A percentile compares a stretch with the other conserved stretches of the same genome.
Evolutionary conservation across 2,329 filamentous ascomycete species (phyloP).

Genomic region (Penicillium decumbens): DNA sequence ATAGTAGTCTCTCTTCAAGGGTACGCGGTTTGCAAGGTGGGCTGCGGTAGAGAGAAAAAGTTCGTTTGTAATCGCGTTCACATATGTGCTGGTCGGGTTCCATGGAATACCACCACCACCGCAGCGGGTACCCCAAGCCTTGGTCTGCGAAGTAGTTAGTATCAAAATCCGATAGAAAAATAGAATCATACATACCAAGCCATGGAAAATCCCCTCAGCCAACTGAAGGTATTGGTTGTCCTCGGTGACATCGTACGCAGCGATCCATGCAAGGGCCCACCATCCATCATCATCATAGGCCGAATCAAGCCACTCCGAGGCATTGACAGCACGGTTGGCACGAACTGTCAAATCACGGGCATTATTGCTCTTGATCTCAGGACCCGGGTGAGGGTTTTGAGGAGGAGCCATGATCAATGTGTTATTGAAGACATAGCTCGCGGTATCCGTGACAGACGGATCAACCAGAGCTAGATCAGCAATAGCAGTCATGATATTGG

Average conservation of each 20-base stretch:
- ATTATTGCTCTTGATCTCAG: conserved; percentile 11
- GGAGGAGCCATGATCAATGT: conserved; percentile 33
- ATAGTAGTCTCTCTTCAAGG: conserved; percentile 37
- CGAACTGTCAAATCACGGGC: conserved; percentile 5
- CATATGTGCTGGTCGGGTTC: conserved; percentile 44
- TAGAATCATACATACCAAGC: conserved; percentile 33
- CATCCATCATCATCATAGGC: conserved; percentile 52
- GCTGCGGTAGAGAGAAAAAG: conserved; percentile 54
- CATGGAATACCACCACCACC: conserved; percentile 49
- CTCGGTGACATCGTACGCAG: conserved; percentile 51
- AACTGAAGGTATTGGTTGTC: conserved; percentile 44
- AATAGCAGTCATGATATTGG: conserved; percentile 61
- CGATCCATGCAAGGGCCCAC: conserved; percentile 54
- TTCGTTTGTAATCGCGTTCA: conserved; percentile 55
- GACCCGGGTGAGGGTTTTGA: conserved; percentile 19
- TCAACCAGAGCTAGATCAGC: conserved; percentile 49
- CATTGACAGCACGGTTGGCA: conserved; percentile 14
- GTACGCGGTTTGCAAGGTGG: conserved; percentile 51
- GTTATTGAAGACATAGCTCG: conserved; percentile 42
- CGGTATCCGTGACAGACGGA: conserved; percentile 31
- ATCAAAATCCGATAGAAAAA: not conserved
- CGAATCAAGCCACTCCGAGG: conserved; percentile 26
- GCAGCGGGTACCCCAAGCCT: conserved; percentile 42
- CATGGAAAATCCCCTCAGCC: conserved; percentile 49
- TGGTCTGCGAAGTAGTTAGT: conserved; percentile 20